Base-by-base conservation (phyloP, 805 yeast species). In the Tetrapisispora nanseiensis region DNA sequence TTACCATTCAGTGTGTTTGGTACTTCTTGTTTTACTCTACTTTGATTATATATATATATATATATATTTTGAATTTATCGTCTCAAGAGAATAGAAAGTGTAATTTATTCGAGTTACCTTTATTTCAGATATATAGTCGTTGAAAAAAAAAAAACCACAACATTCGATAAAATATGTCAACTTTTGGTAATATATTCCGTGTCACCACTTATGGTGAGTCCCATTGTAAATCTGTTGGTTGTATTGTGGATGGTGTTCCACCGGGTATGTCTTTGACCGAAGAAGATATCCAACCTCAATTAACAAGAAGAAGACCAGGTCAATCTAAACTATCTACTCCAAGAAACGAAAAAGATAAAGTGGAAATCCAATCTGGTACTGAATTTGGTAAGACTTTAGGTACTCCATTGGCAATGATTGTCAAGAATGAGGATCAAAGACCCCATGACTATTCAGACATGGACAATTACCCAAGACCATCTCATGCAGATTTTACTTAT, bases 191-290 rank as follows among this genome's bases (percentile, higher is more conserved):
- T 10, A 48, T 71, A 23, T 62, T 68, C 65, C 70, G 68, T 46
- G 97, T 90, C 51, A 90, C 97, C 49, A 90, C 98, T 24, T 90
- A 87, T 71, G 98, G 98, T 51, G 98, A 92, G 63, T 86, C 96
- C 8, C 98, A 92, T 69, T 92, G 98, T 70, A 83, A 79, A 56
- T 85, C 95, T 9, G 98, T 92, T 33, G 98, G 98, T 26, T 92
- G 97, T 67, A 92, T 92, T 47, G 96, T 92, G 31, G 98, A 92
- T 54, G 98, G 98, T 45, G 92, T 87, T 33, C 98, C 98, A 24
- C 97, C 98, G 23, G 95, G 95, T 26, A 72, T 92, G 76, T 73
- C 78, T 7, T 74, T 92, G 41, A 74, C 82, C 15, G 97, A 86
- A 64, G 78, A 69, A 5, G 97, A 92, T 59, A 76, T 92, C 51